These are phyloP conservation scores for Metschnikowia peoriensis DNA, from an alignment of 805 yeast genomes.

Conservation along the genomic window DNA sequence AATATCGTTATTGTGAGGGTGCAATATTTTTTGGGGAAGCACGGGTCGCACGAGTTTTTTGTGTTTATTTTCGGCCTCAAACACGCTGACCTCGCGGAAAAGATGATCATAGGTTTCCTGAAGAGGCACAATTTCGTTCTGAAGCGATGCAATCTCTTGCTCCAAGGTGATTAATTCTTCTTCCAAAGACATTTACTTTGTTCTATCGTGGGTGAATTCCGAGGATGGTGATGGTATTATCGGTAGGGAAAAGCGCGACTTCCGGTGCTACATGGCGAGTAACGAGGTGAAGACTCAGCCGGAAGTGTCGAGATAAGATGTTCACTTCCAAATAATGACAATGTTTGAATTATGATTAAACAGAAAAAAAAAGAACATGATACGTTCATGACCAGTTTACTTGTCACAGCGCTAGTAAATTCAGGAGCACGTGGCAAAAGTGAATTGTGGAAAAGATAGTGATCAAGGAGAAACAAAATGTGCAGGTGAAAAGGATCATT, in stretches of 20 bases:
- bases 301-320: neutral
- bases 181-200: slow-evolving; percentile 9
- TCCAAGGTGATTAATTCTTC: slow-evolving; percentile 11
- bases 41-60: slow-evolving; percentile 11
- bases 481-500: neutral
- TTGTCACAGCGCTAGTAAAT: no score
- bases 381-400: no score
- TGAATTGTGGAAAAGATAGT: no score
- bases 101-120: slow-evolving; percentile 11
- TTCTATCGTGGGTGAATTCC: neutral
- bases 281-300: neutral
- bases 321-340: no score
- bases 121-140: slow-evolving; percentile 13
- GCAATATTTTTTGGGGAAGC: neutral
- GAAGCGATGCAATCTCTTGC: slow-evolving; percentile 14
- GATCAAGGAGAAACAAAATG: neutral
- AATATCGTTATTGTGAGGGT: slow-evolving; percentile 1
- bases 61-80: slow-evolving; percentile 16
- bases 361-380: no score
- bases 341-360: no score
- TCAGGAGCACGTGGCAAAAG: no score
- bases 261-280: neutral
- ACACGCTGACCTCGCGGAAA: slow-evolving; percentile 12
- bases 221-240: neutral
- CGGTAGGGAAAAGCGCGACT: neutral